phyloP scores from a whole-genome alignment of 1,284 basidiomycete genomes.

The Phaffia rhodozyma region DNA sequence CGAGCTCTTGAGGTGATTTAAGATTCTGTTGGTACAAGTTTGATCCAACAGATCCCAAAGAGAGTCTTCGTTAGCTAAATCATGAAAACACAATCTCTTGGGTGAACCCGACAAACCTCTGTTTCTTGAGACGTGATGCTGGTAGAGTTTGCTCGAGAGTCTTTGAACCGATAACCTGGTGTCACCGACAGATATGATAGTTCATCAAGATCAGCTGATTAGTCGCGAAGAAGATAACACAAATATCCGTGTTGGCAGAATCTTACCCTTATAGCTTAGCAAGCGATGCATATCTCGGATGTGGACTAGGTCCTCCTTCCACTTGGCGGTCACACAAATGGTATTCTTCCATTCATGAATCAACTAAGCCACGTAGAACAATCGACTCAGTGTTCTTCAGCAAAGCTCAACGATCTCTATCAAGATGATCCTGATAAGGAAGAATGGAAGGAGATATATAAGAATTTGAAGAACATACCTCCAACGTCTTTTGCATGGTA shows the following conservation, averaged over 20 bases:
- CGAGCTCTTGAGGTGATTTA: slow-evolving; percentile 90
- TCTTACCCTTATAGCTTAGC: slow-evolving; percentile 73
- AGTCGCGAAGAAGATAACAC: too few relatives aligned
- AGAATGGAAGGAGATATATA: background rate
- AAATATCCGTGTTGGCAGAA: background rate
- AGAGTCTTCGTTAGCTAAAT: too few relatives aligned
- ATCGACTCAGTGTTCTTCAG: background rate
- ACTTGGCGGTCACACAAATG: slow-evolving; percentile 76
- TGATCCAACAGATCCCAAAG: background rate
- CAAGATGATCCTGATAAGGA: background rate
- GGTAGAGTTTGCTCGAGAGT: slow-evolving; percentile 41
- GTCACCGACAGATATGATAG: background rate
- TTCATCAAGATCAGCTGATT: background rate
- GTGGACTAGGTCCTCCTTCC: slow-evolving; percentile 93
- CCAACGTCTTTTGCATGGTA: slow-evolving; percentile 87
- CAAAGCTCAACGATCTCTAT: background rate
- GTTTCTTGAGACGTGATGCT: slow-evolving; percentile 37
- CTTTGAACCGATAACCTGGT: slow-evolving; percentile 73
- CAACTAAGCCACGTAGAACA: slow-evolving; percentile 23
- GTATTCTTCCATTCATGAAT: slow-evolving; percentile 94
- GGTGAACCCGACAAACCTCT: slow-evolving; percentile 36
- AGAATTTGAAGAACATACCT: slow-evolving; percentile 40
- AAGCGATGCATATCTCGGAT: slow-evolving; percentile 97
- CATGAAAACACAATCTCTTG: too few relatives aligned
- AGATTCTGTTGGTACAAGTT: slow-evolving; percentile 54